A percentile compares a stretch with the other conserved stretches of the same genome.
Conservation (phyloP, 1,284 basidiomycete species). For the Pterulicium gracile region DNA sequence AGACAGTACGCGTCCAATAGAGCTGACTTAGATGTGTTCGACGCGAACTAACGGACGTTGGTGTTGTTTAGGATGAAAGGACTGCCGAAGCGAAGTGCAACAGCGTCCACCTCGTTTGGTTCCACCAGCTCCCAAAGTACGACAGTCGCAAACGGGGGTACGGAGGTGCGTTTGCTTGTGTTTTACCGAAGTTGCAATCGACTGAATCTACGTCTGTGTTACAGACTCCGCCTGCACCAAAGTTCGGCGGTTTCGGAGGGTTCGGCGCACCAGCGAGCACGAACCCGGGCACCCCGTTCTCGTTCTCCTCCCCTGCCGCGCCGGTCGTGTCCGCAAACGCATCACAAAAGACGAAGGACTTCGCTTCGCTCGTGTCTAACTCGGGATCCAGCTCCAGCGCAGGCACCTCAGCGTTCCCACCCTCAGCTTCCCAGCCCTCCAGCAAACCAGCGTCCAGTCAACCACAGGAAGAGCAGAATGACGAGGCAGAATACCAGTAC, state of each 20-base stretch:
- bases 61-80: slow-evolving; percentile 36
- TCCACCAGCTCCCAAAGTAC: background rate
- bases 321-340: slow-evolving; percentile 20
- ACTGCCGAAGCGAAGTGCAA: slow-evolving; percentile 36
- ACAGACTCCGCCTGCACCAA: slow-evolving; percentile 18
- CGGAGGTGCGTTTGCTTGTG: background rate
- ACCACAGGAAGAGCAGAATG: slow-evolving; percentile 12
- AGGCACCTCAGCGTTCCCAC: slow-evolving; percentile 5
- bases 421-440: slow-evolving; percentile 7
- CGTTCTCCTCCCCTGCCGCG: slow-evolving; percentile 12
- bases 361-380: slow-evolving; percentile 30
- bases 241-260: slow-evolving; percentile 35
- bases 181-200: slow-evolving; percentile 7
- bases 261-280: slow-evolving; percentile 26
- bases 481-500: slow-evolving; percentile 38
- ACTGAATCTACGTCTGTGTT: slow-evolving; percentile 12
- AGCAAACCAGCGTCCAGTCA: slow-evolving; percentile 9
- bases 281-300: background rate
- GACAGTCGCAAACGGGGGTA: background rate
- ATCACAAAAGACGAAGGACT: slow-evolving; percentile 29
- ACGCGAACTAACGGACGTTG: slow-evolving; percentile 11
- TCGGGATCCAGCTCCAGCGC: no score
- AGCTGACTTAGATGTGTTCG: slow-evolving; percentile 4
- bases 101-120: background rate
- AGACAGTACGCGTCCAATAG: slow-evolving; percentile 34